Base-by-base conservation (phyloP, 164 flowering plant species). In the Pachysandra terminalis region DNA sequence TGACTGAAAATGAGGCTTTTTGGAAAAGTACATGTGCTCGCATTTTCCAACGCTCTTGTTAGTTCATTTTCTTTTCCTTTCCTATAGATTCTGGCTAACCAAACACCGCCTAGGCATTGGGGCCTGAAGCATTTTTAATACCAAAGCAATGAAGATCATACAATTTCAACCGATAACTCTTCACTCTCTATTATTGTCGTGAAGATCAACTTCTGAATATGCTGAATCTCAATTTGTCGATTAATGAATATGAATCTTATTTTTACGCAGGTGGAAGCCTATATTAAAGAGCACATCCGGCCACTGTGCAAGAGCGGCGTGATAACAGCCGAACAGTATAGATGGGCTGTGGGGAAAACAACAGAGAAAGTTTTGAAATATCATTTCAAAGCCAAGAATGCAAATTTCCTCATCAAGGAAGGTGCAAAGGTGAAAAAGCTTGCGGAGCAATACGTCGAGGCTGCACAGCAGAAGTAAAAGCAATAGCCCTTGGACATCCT, bases 281-380 rank as follows among this genome's bases (percentile, higher is more conserved):
- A 88, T 71, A 81, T 92, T 66, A 96, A 96, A 75, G 99, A 90
- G 86, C 98, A 96, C 74, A 81, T 96, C 56, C 80, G 98, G 72
- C 98, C 98, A 48, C 81, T 93, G 51, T 93, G 98, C 80, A 92
- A 88, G 77, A 96, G 99, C 72, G 96, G 98, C 0, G 93, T 96
- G 54, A 89, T 96, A 60, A 81, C 94, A 12, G 83, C 74, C 0
- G 93, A 93, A 67, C 96, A 90, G 61, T 96, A 96, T 67, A 68
- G 93, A 58, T 93, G 93, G 91, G 93, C 99, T n/a, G 96, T 90
- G 7, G 67, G 71, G 13, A 93, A 87, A 81, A 86, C 98, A 16
- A 89, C 95, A 0, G 96, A 93, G n/a, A 96, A 96, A 71, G 92
- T 96, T 25, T 91, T 93, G 99, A 88, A 83, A 63, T 93, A 75